These are phyloP conservation scores for Tulasnella sp. DNA, from an alignment of 768 basidiomycete species.

Conservation along the genomic window DNA sequence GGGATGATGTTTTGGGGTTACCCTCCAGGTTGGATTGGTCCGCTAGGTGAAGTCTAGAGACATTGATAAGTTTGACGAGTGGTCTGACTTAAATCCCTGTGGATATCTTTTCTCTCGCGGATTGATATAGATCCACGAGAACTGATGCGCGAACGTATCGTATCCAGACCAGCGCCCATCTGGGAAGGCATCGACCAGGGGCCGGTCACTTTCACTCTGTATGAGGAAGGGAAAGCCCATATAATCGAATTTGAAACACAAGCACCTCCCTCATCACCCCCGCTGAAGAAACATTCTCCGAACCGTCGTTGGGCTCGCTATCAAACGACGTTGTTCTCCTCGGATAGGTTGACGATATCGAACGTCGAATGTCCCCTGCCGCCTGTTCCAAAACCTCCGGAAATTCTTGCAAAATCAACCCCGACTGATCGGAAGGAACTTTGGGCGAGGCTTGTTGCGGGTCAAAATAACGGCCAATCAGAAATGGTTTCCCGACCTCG, in stretches of 20 bases:
- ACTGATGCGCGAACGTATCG: constrained; percentile 37
- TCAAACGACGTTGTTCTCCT: constrained; percentile 5
- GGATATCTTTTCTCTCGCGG: neutral
- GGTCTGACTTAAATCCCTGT: neutral
- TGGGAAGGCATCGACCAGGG: neutral
- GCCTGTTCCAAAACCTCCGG: constrained; percentile 22
- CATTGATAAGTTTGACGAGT: neutral
- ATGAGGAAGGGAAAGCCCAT: neutral
- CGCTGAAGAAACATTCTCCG: neutral
- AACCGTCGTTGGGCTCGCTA: constrained; percentile 6
- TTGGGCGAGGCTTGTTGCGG: constrained; percentile 30
- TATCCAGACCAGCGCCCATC: constrained; percentile 21
- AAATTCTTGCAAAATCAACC: constrained; percentile 20
- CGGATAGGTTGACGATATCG: neutral
- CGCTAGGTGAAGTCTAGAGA: constrained; percentile 5
- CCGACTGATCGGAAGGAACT: constrained; percentile 28
- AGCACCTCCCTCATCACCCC: neutral
- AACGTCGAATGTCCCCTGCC: constrained; percentile 15
- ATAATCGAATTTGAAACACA: neutral
- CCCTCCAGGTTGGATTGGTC: constrained; percentile 55
- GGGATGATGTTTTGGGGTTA: constrained; percentile 67
- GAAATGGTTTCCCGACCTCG: neutral
- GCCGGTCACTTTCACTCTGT: neutral
- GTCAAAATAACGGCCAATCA: neutral
- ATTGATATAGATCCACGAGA: constrained; percentile 44